These are phyloP conservation scores for Yamadazyma scolyti DNA, from an alignment of 805 yeast genomes.

Conservation along the genomic window DNA sequence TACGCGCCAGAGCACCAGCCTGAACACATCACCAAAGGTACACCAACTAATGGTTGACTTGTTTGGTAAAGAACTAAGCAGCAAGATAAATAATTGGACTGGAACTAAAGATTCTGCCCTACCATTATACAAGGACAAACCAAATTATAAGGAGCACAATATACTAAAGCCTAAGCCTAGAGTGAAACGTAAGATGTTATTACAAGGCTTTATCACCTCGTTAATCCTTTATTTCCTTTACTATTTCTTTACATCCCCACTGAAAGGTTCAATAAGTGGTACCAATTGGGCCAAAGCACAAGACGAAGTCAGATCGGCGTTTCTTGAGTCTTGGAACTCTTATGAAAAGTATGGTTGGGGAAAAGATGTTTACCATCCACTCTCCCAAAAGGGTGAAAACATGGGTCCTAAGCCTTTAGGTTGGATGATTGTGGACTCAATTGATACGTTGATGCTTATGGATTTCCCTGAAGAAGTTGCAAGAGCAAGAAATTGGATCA, in stretches of 20 bases:
- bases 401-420: slow-evolving; percentile 85
- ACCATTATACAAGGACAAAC: slow-evolving; percentile 36
- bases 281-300: slow-evolving; percentile 47
- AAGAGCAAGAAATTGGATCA: slow-evolving; percentile 72
- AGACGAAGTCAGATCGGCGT: slow-evolving; percentile 59
- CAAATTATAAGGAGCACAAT: slow-evolving; percentile 8
- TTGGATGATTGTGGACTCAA: slow-evolving; percentile 87
- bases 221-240: slow-evolving; percentile 40
- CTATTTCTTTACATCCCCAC: slow-evolving; percentile 10
- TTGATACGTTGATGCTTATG: slow-evolving; percentile 83
- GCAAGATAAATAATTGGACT: neutral
- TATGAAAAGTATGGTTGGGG: slow-evolving; percentile 83
- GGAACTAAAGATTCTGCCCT: slow-evolving; percentile 12
- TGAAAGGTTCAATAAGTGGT: slow-evolving; percentile 2
- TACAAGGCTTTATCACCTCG: slow-evolving; percentile 40
- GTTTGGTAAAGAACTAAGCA: slow-evolving; percentile 3
- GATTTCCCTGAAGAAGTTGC: slow-evolving; percentile 57
- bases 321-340: slow-evolving; percentile 73
- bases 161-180: slow-evolving; percentile 6
- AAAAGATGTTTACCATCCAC: slow-evolving; percentile 69
- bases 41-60: too few species aligned
- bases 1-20: too few species aligned
- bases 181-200: slow-evolving; percentile 29
- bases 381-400: slow-evolving; percentile 58
- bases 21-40: too few species aligned